phyloP scores from a whole-genome alignment of 345 rosid species.

The Clarkia xantiana region DNA sequence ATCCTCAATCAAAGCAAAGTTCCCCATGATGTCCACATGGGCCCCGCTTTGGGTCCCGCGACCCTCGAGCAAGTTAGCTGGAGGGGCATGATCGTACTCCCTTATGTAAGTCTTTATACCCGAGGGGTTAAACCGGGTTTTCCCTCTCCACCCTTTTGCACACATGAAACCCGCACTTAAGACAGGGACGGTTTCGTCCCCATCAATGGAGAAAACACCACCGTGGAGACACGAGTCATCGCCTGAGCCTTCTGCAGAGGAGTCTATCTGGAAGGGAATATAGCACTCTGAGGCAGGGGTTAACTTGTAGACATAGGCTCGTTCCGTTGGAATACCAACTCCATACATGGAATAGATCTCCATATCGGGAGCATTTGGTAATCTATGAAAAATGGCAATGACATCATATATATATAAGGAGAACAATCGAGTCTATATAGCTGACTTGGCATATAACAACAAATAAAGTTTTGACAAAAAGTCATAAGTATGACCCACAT shows the following conservation, averaged over 20 bases:
- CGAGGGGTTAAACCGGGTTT: constrained; percentile 60
- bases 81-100: constrained; percentile 58
- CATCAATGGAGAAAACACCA: constrained; percentile 47
- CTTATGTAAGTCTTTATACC: constrained; percentile 36
- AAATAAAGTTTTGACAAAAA: too few relatives aligned
- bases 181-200: constrained; percentile 62
- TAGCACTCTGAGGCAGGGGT: constrained; percentile 32
- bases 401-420: too few relatives aligned
- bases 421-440: too few relatives aligned
- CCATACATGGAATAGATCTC: constrained; percentile 66
- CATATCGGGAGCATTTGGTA: constrained; percentile 61
- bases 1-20: constrained; percentile 63
- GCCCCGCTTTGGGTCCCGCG: constrained; percentile 71
- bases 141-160: constrained; percentile 69
- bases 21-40: constrained; percentile 70
- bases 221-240: constrained; percentile 41
- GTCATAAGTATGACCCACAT: too few relatives aligned
- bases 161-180: constrained; percentile 64
- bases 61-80: constrained; percentile 54
- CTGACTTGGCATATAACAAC: too few relatives aligned
- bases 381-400: constrained; percentile 20
- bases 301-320: constrained; percentile 55
- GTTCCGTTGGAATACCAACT: constrained; percentile 58
- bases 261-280: constrained; percentile 63
- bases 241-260: constrained; percentile 29